A percentile compares a stretch with the other conserved stretches of the same genome.
Evolutionary conservation across 306 rosid genomes (phyloP).

Genomic region (Cicer chorassanicum): DNA sequence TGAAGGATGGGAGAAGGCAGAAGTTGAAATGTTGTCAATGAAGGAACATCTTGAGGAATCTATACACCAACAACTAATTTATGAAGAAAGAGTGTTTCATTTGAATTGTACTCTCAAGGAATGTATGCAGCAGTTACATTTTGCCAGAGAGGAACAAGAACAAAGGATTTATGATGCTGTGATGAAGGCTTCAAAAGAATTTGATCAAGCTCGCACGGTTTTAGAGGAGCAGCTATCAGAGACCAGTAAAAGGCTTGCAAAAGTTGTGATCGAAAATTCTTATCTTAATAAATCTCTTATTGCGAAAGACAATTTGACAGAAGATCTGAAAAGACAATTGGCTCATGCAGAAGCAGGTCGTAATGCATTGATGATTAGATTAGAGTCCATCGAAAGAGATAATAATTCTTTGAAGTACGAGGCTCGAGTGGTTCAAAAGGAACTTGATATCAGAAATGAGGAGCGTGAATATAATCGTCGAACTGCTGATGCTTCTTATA

Average conservation of each 20-base stretch:
- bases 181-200: conserved; percentile 66
- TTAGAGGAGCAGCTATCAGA: conserved; percentile 76
- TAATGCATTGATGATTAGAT: conserved; percentile 60
- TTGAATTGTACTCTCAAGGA: conserved; percentile 79
- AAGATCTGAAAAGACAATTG: conserved; percentile 66
- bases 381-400: conserved; percentile 71
- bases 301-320: conserved; percentile 69
- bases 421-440: conserved; percentile 77
- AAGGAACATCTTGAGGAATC: conserved; percentile 69
- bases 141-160: conserved; percentile 81
- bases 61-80: conserved; percentile 55
- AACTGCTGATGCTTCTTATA: conserved; percentile 70
- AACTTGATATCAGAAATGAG: conserved; percentile 80
- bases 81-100: conserved; percentile 69
- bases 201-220: conserved; percentile 55
- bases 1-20: conserved; percentile 86
- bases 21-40: conserved; percentile 59
- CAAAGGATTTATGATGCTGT: conserved; percentile 77
- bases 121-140: conserved; percentile 78
- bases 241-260: conserved; percentile 63
- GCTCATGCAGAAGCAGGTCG: conserved; percentile 59
- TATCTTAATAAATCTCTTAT: conserved; percentile 62
- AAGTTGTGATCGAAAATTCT: conserved; percentile 58
- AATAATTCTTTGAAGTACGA: conserved; percentile 70
- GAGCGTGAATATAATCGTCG: conserved; percentile 75